Evolutionary conservation across 2,329 filamentous ascomycete genomes (phyloP), one percentile per base, ranked within the genome.

Genomic region (Aspergillus eucalypticola): DNA sequence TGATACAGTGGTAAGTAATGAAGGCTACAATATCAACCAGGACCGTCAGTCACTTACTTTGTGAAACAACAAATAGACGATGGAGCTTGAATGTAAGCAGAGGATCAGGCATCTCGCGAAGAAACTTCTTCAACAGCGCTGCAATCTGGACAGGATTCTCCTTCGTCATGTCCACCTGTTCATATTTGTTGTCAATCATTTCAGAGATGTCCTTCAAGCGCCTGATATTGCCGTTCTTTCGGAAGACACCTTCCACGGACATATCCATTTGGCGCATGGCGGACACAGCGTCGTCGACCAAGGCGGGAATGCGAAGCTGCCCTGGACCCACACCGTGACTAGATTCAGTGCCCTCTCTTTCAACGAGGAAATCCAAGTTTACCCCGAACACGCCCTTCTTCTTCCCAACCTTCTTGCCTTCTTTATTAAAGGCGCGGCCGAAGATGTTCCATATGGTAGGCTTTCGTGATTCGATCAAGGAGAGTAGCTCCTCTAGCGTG

Each of bases 181-280:
- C 92, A 61, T 90, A 91, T 44, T 92, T 94, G 48, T 86, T 86
- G 75, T 99, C 95, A 65, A 99, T 92, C 68, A 88, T 83, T 58
- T 96, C 91, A 41, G 92, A 89, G 6, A 96, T 82, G 63, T 96
- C 93, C 67, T 90, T 91, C 48, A 97, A 83, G 67, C 93, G 91
- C 76, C 95, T 94, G 79, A 99, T 97, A 76, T 98, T 99, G 69
- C 95, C 95, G 71, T 98, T 99, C 84, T 99, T 99, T 68, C 95
- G 88, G 86, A 99, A 99, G 21, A 99, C 93, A 69, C 95, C 95
- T 76, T 99, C 95, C 1, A 99, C 92, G 1, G 94, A 98, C 81
- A 99, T 92, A 75, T 99, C 95, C 92, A 99, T 98, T 77, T 94
- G 95, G 69, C 93, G 88, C 91, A 99, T 96, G 11, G 93, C 92